Evolutionary conservation across 129 eudicot species (phyloP), one percentile per base, ranked within the genome.

Genomic region (Ambrosia trifida): DNA sequence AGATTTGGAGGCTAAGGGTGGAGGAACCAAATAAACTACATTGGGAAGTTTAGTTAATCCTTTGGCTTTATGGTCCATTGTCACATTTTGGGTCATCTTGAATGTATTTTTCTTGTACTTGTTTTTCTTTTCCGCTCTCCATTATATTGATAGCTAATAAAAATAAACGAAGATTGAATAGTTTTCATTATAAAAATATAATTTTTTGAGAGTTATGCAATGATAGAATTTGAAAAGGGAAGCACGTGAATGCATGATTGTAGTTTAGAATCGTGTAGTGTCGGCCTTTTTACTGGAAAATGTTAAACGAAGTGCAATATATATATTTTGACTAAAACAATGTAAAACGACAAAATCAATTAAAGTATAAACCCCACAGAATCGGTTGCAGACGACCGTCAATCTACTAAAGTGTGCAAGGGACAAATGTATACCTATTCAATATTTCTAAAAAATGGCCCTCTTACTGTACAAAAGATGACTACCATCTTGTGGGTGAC

Each of bases 281-380:
- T 57, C 38, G 64, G 64, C 64, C 11, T 57, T 57, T 57, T 57
- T 51, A 51, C 65, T 31, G 11, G 5, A 59, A 30, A 59, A 12
- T 24, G 13, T 59, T 59, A 58, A 28, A 28, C 64, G 1, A 57
- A 57, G 38, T 57, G 17, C 63, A 57, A 30, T 18, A 59, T 59
- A 59, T 59, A 59, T 59, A 59, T 12, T 59, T 59, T 59, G 43
- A 59, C 65, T 59, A 32, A 59, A 59, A 31, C 65, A 59, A 59
- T 13, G 65, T 13, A 59, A 59, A 59, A 32, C 43, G 65, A 59
- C 65, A 59, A 59, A 56, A 31, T 14, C 5, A 31, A 59, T 59
- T 30, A 59, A 59, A 59, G 43, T 59, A 30, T 31, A 40, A 11
- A 59, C 65, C 65, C 43, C 65, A 59, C 65, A 59, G 65, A 59